These are phyloP conservation scores for Colletotrichum sp. DNA, from an alignment of 2,329 filamentous ascomycete genomes.

Conservation along the genomic window DNA sequence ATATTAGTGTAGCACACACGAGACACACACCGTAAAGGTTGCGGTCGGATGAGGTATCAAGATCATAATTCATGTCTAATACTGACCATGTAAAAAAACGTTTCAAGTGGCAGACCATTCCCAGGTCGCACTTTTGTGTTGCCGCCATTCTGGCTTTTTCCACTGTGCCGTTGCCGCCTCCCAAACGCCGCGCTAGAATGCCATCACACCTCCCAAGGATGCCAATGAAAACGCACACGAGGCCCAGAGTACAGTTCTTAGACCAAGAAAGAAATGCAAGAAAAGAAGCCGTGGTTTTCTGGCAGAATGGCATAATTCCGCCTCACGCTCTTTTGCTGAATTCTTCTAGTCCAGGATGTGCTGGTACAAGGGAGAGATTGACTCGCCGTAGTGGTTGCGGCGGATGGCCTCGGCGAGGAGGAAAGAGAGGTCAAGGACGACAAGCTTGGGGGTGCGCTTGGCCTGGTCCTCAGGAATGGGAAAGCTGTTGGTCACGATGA, in stretches of 20 bases:
- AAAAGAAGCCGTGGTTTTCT: slow-evolving; percentile 3
- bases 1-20: not conserved
- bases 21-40: slow-evolving; percentile 7
- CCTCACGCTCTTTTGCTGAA: slow-evolving; percentile 26
- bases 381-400: slow-evolving; percentile 95
- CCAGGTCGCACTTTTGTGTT: slow-evolving; percentile 19
- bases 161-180: not conserved
- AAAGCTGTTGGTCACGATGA: slow-evolving; percentile 97
- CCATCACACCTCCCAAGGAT: slow-evolving; percentile 3
- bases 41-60: slow-evolving; percentile 22
- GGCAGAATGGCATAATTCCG: slow-evolving; percentile 12
- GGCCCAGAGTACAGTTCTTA: not conserved
- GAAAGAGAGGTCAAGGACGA: slow-evolving; percentile 87
- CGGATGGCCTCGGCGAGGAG: slow-evolving; percentile 91
- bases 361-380: slow-evolving; percentile 73
- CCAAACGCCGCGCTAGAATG: slow-evolving; percentile 39
- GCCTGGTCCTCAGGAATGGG: slow-evolving; percentile 81
- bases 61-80: slow-evolving; percentile 24
- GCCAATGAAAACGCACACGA: not conserved
- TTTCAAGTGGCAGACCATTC: not conserved
- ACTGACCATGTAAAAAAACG: slow-evolving; percentile 11
- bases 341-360: slow-evolving; percentile 58
- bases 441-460: slow-evolving; percentile 78
- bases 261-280: not conserved
- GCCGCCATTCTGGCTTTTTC: slow-evolving; percentile 23